phyloP scores from a whole-genome alignment of 1,284 basidiomycete genomes.

The Lignosus rhinocerotis region DNA sequence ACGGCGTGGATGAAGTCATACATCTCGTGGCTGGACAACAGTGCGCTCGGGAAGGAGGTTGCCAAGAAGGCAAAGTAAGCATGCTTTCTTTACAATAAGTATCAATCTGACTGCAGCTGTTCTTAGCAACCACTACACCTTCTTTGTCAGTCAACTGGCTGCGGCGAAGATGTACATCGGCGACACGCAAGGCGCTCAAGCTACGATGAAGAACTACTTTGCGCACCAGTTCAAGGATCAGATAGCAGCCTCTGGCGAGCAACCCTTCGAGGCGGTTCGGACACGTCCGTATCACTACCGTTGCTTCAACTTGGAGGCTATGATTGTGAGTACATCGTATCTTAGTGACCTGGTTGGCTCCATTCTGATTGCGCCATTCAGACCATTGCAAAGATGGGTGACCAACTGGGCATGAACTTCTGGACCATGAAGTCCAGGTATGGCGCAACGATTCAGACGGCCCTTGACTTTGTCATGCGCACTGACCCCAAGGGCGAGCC shows the following conservation, averaged over 20 bases:
- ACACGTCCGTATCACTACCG: conserved; percentile 68
- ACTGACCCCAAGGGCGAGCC: conserved; percentile 47
- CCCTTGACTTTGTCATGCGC: conserved; percentile 54
- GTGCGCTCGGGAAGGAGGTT: conserved; percentile 49
- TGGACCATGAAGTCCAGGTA: conserved; percentile 54
- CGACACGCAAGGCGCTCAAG: conserved; percentile 42
- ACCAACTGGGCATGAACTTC: conserved; percentile 49
- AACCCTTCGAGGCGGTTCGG: conserved; percentile 60
- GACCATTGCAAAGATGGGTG: conserved; percentile 57
- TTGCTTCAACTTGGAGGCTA: conserved; percentile 65
- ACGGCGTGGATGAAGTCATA: conserved; percentile 51
- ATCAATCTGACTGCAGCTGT: neutral
- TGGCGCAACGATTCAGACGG: conserved; percentile 56
- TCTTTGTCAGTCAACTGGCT: conserved; percentile 45
- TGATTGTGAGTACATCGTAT: conserved; percentile 45
- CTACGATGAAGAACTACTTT: conserved; percentile 47
- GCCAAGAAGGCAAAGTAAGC: conserved; percentile 54
- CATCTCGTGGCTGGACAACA: conserved; percentile 57
- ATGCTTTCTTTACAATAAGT: neutral
- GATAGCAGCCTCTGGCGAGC: conserved; percentile 55
- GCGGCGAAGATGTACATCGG: conserved; percentile 39
- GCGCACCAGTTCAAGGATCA: conserved; percentile 48
- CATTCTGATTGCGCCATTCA: conserved; percentile 20
- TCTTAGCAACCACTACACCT: conserved; percentile 61
- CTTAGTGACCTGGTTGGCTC: no score